A percentile compares a stretch with the other conserved stretches of the same genome.
These are phyloP conservation scores for Fusarium odoratissimum DNA, from an alignment of 2,329 filamentous ascomycete species.

Conservation along the genomic window DNA sequence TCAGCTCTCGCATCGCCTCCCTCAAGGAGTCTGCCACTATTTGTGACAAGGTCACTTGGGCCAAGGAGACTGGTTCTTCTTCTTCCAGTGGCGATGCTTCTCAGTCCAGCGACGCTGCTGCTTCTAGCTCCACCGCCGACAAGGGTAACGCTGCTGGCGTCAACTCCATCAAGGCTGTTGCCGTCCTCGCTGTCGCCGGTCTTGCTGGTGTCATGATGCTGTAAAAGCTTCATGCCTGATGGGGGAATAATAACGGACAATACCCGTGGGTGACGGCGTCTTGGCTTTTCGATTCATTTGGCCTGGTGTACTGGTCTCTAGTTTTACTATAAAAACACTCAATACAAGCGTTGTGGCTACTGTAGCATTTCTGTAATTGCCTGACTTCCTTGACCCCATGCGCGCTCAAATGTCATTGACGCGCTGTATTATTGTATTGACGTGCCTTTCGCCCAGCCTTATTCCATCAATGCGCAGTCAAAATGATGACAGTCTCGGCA, in stretches of 20 bases:
- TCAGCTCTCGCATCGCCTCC: conserved; percentile 15
- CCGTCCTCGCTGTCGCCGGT: conserved; percentile 18
- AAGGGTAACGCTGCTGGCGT: conserved; percentile 11
- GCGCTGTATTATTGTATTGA: too few relatives aligned
- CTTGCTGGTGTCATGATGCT: conserved; percentile 33
- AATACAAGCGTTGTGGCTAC: neutral
- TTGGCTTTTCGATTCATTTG: neutral
- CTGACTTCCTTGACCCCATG: neutral
- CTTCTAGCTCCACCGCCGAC: neutral
- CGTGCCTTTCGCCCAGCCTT: too few relatives aligned
- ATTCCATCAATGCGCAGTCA: neutral
- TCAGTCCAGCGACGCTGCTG: neutral
- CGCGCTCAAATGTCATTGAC: neutral
- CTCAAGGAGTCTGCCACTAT: neutral
- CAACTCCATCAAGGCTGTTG: conserved; percentile 22
- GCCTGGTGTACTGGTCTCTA: neutral
- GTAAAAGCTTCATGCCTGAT: neutral
- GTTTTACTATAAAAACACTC: neutral
- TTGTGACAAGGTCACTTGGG: conserved; percentile 27
- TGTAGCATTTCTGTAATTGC: neutral
- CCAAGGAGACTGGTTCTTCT: conserved; percentile 19
- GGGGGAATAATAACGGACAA: neutral
- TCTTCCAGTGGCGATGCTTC: conserved; percentile 3
- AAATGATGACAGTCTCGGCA: neutral
- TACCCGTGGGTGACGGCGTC: neutral